phyloP scores from a whole-genome alignment of 257 asterid genomes.

The Solanum chiquidenum region DNA sequence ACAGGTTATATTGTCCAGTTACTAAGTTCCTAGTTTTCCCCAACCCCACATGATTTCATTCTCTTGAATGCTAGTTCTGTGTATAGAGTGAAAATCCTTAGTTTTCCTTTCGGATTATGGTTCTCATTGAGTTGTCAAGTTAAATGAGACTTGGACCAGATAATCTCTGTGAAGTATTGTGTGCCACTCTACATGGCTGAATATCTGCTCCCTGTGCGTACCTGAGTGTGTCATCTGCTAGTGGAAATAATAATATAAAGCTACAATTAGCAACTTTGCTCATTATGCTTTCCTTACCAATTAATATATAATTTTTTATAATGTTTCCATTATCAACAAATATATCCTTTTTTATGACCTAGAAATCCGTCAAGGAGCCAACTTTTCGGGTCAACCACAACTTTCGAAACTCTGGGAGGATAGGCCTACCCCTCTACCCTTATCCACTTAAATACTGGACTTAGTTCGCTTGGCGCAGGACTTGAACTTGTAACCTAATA shows the following conservation, averaged over 20 bases:
- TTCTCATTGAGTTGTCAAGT: neutral
- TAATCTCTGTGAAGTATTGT: neutral
- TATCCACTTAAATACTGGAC: neutral
- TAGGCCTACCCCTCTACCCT: neutral
- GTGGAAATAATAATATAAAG: neutral
- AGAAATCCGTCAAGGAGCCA: neutral
- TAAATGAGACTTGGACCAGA: neutral
- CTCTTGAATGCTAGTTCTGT: neutral
- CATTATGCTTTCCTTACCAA: neutral
- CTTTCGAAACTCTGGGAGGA: neutral
- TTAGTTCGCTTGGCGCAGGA: neutral
- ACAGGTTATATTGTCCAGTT: neutral
- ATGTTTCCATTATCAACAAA: neutral
- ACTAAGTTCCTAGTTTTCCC: neutral
- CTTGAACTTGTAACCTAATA: neutral
- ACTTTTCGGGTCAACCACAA: neutral
- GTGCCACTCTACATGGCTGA: neutral
- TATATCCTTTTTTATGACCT: neutral
- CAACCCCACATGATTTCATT: neutral
- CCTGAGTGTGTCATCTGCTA: neutral
- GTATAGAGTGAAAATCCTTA: neutral
- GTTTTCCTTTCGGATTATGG: neutral
- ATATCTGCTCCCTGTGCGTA: neutral
- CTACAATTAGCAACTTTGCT: neutral
- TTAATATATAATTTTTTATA: too few species aligned